These are phyloP conservation scores for Plasmodium gallinaceum DNA, from an alignment of 169 alveolate genomes.

Conservation along the genomic window DNA sequence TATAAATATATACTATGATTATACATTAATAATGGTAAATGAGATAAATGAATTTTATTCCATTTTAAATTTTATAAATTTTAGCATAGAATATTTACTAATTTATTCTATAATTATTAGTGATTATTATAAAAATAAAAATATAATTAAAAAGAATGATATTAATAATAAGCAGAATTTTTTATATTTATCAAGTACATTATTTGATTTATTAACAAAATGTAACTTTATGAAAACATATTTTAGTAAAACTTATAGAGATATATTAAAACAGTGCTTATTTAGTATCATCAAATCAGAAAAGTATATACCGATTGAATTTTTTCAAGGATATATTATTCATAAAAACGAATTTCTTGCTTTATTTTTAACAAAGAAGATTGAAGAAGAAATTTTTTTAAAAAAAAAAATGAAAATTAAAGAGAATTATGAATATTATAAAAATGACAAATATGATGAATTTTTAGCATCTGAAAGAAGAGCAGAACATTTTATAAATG, in stretches of 20 bases:
- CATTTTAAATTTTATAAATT: constrained; percentile 52
- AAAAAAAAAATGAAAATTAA: constrained; percentile 60
- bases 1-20: constrained; percentile 29
- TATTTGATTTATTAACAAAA: constrained; percentile 50
- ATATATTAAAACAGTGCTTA: constrained; percentile 66
- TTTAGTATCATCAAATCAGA: constrained; percentile 38
- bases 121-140: constrained; percentile 57
- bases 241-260: constrained; percentile 65
- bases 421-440: constrained; percentile 7
- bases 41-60: constrained; percentile 62
- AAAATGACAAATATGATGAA: constrained; percentile 32
- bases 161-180: constrained; percentile 14
- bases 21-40: constrained; percentile 20
- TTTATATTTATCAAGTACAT: constrained; percentile 43
- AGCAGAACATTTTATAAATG: constrained; percentile 72
- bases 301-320: constrained; percentile 63
- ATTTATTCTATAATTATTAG: constrained; percentile 58
- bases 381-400: constrained; percentile 60
- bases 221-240: constrained; percentile 64
- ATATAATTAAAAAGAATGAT: constrained; percentile 31
- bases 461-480: constrained; percentile 43
- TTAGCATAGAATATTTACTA: constrained; percentile 65
- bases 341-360: constrained; percentile 62
- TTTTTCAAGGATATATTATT: constrained; percentile 77
- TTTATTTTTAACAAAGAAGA: constrained; percentile 29